phyloP scores from a whole-genome alignment of 169 alveolate species.

The Plasmodium fragile region DNA sequence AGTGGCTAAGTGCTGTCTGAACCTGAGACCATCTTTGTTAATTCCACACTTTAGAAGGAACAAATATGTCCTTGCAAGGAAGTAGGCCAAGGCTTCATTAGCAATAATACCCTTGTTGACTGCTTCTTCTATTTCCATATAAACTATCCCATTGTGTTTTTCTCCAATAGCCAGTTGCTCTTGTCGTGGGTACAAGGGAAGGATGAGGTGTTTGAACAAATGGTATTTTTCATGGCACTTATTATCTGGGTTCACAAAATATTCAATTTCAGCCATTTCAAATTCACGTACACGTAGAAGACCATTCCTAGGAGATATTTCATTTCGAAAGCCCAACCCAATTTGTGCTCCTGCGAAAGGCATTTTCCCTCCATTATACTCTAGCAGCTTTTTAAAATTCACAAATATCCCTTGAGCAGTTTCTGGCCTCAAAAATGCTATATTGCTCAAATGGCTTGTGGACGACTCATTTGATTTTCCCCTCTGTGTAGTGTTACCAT shows the following conservation, averaged over 20 bases:
- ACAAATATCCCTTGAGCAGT: conserved; percentile 99
- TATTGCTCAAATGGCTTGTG: conserved; percentile 9
- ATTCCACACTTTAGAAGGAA: conserved; percentile 94
- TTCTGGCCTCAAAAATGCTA: conserved; percentile 97
- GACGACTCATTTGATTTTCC: not conserved
- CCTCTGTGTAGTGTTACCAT: not conserved
- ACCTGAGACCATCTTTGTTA: conserved; percentile 92
- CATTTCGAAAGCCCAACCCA: conserved; percentile 98
- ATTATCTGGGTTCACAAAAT: conserved; percentile 96
- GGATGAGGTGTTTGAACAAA: conserved; percentile 84
- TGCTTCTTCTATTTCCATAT: conserved; percentile 93
- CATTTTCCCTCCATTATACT: conserved; percentile 95
- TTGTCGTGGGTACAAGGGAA: conserved; percentile 93
- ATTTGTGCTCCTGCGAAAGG: conserved; percentile 99
- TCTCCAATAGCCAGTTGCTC: conserved; percentile 83
- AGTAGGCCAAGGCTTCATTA: conserved; percentile 97
- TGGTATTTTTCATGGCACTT: conserved; percentile 93
- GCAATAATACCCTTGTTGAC: conserved; percentile 89
- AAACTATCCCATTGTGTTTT: conserved; percentile 64
- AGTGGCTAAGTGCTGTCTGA: conserved; percentile 95
- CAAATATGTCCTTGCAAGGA: conserved; percentile 95
- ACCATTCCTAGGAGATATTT: conserved; percentile 98
- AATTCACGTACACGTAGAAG: conserved; percentile 97
- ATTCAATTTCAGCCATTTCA: conserved; percentile 99
- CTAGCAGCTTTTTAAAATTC: conserved; percentile 94